Evolutionary conservation across 75 land plant genomes (phyloP).

Genomic region (Selaginella moellendorffii): DNA sequence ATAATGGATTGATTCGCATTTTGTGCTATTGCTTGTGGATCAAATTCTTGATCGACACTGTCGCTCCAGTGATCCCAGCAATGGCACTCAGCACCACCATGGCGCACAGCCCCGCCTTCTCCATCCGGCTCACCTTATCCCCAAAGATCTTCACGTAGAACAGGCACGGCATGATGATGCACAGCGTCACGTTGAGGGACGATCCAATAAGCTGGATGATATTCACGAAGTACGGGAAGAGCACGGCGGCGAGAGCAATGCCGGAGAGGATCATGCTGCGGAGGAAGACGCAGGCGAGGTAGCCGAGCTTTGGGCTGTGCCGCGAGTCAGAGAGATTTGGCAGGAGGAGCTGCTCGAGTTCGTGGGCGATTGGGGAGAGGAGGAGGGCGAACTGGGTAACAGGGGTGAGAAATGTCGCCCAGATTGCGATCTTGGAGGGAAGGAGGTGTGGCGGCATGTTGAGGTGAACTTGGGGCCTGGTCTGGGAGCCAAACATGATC

Average conservation of each 20-base stretch:
- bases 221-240: not conserved
- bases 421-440: conserved; percentile 15
- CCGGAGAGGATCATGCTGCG: not conserved
- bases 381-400: conserved; percentile 18
- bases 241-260: conserved; percentile 1
- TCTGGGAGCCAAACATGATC: conserved; percentile 14
- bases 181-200: not conserved
- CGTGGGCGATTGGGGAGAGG: conserved; percentile 18
- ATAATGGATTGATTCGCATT: not conserved
- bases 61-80: not conserved
- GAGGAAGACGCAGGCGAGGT: not conserved
- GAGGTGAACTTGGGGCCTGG: conserved; percentile 15
- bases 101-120: not conserved
- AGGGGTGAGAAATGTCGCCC: conserved; percentile 21
- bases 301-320: not conserved
- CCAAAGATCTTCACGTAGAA: conserved; percentile 1
- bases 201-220: not conserved
- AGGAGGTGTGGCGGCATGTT: conserved; percentile 16
- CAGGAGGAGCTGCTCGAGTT: conserved; percentile 10
- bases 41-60: not conserved
- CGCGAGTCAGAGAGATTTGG: not conserved
- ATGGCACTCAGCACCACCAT: not conserved
- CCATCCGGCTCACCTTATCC: not conserved
- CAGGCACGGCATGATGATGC: not conserved
- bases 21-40: not conserved